Conservation (phyloP, 2,329 filamentous ascomycete genomes). For the Pezicula carpinea region DNA sequence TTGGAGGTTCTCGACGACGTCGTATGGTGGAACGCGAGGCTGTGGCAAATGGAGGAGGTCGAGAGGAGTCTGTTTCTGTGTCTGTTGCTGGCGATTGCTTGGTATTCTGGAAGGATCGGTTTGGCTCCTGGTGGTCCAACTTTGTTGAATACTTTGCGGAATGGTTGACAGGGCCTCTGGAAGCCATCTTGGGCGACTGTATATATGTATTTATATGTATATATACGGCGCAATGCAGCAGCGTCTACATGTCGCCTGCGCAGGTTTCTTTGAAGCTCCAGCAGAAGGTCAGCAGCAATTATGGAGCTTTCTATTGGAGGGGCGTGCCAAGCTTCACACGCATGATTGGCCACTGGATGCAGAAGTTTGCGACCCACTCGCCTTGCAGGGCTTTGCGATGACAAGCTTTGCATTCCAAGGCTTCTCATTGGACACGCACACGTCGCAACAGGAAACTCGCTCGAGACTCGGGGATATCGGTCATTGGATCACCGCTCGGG, state of each 20-base stretch:
- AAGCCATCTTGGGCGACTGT: conserved; percentile 1
- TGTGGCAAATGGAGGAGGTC: neutral
- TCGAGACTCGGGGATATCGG: no score
- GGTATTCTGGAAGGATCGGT: neutral
- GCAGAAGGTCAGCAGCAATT: conserved; percentile 2
- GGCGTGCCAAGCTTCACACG: neutral
- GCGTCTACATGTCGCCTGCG: neutral
- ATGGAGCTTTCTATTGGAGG: neutral
- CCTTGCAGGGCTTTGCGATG: no score
- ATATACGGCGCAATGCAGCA: neutral
- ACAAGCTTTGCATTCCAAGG: no score
- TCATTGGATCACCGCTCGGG: no score
- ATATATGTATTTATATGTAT: neutral
- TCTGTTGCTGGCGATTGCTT: neutral
- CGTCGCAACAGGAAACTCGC: no score
- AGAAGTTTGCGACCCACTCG: no score
- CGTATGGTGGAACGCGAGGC: conserved; percentile 8
- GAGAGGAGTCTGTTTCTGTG: neutral
- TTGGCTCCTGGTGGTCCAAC: neutral
- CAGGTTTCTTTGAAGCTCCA: neutral
- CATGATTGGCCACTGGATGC: neutral
- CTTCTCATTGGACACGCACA: no score
- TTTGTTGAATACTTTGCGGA: neutral
- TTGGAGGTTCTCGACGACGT: conserved; percentile 9
- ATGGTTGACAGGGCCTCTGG: neutral